phyloP scores from a whole-genome alignment of 345 rosid species.

The Gossypium stocksii region DNA sequence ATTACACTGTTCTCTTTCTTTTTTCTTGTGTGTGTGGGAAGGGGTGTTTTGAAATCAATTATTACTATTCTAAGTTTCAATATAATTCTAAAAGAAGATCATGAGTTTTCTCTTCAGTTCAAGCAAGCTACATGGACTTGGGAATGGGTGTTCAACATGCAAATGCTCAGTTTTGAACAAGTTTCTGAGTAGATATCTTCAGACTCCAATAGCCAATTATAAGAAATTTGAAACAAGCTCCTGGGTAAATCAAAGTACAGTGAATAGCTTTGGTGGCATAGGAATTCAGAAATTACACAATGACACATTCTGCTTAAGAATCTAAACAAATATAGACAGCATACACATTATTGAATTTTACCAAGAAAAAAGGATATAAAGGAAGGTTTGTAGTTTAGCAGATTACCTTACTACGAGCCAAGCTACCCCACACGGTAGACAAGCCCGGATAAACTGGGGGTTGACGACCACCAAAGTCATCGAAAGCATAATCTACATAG shows the following conservation, averaged over 20 bases:
- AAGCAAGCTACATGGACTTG: not conserved
- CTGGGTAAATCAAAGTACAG: not conserved
- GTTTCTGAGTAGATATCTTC: not conserved
- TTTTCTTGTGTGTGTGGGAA: not conserved
- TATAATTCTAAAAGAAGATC: not conserved
- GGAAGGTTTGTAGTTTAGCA: not conserved
- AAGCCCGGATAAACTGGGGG: slow-evolving; percentile 98
- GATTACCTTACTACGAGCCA: slow-evolving; percentile 96
- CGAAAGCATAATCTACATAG: slow-evolving; percentile 93
- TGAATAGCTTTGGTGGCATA: not conserved
- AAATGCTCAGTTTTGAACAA: not conserved
- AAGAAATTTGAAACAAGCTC: not conserved
- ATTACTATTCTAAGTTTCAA: not conserved
- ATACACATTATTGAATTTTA: not conserved
- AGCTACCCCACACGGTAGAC: slow-evolving; percentile 98
- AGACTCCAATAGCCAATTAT: not conserved
- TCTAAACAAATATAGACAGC: not conserved
- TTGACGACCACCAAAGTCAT: slow-evolving; percentile 98
- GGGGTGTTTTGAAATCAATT: not conserved
- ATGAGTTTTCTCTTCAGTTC: not conserved
- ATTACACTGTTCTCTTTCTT: not conserved
- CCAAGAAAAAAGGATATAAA: not conserved
- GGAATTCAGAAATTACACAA: not conserved
- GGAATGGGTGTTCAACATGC: not conserved
- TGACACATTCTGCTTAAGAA: not conserved